Base-by-base conservation (phyloP, 2,329 filamentous ascomycete genomes). In the Fusarium nygamai region DNA sequence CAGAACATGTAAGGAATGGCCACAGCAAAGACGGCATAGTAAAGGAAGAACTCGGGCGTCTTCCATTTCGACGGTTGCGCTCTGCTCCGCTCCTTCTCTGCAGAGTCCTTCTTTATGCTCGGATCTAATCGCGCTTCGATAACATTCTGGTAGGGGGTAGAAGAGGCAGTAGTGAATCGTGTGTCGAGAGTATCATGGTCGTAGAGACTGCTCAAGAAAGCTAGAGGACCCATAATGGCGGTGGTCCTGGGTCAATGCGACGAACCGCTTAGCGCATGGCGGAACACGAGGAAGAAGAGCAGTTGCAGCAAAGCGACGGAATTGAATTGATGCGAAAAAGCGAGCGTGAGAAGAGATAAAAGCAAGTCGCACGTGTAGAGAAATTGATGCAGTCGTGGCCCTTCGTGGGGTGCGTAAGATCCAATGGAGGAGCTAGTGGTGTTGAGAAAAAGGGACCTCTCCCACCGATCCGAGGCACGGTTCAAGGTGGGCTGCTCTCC, bases 1-100 rank as follows among this genome's bases (percentile, higher is more conserved):
- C 94, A 97, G 84, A 98, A 94, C 95, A 99, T 99, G 78, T 91
- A 88, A 14, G 94, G 94, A 33, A 98, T 87, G 63, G 86, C 87
- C 11, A 89, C 80, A 36, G 88, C 71, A 77, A 98, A 89, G 74
- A 94, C 83, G 27, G 92, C 54, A 76, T 92, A 93, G 85, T 99
- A 98, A 61, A 95, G 77, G 81, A 90, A 92, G 85, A 96, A 98
- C 84, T 99, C 96, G 6, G 89, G 88, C 0, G 95, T 97, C 31
- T 88, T 90, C 96, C 96, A 99, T 91, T 89, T 92, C 48, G 95
- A 89, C 41, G 91, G 89, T 70, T 89, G 86, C 63, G 82, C 87
- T 79, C 82, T 81, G 47, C 79, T 81, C 69, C 81, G 83, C 53
- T 80, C 84, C 82, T 86, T 86, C 61, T 77, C 62, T 20, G 76